These are phyloP conservation scores for Loxodes magnus DNA, from an alignment of 73 alveolate genomes.

Conservation along the genomic window DNA sequence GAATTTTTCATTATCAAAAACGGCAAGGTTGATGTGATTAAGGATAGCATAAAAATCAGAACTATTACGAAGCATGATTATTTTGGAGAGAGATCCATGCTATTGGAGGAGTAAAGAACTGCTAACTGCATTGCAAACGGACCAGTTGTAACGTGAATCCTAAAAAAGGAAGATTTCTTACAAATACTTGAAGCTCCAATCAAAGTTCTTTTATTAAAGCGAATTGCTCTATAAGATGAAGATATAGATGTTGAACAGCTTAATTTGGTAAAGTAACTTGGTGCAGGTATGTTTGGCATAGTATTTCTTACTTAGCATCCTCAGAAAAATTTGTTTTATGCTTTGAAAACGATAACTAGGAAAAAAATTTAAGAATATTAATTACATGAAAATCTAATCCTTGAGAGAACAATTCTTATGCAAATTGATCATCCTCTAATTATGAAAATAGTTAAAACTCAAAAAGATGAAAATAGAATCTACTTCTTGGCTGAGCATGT, in stretches of 20 bases:
- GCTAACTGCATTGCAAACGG: conserved; percentile 40
- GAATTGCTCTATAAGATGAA: conserved; percentile 28
- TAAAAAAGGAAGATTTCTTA: conserved; percentile 27
- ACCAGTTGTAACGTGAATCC: conserved; percentile 29
- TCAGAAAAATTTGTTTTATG: conserved; percentile 38
- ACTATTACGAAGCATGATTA: conserved; percentile 40
- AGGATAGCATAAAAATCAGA: conserved; percentile 20
- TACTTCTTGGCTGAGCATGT: conserved; percentile 54
- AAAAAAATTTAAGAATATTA: conserved; percentile 40
- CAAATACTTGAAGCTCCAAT: conserved; percentile 23
- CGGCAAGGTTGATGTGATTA: conserved; percentile 32
- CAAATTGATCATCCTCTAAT: conserved; percentile 60
- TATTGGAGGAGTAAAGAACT: conserved; percentile 25
- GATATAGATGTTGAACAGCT: conserved; percentile 38
- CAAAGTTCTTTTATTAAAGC: conserved; percentile 10
- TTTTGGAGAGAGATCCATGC: conserved; percentile 44
- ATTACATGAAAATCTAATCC: conserved; percentile 37
- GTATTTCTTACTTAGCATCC: conserved; percentile 50
- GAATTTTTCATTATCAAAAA: conserved; percentile 31
- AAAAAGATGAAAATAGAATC: conserved; percentile 47
- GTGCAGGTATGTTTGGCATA: conserved; percentile 59
- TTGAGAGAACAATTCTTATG: conserved; percentile 39
- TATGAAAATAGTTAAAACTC: conserved; percentile 43
- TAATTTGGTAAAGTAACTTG: conserved; percentile 35
- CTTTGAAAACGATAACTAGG: conserved; percentile 52